phyloP scores from a whole-genome alignment of 306 rosid genomes.

The Lithocarpus polystachyus region DNA sequence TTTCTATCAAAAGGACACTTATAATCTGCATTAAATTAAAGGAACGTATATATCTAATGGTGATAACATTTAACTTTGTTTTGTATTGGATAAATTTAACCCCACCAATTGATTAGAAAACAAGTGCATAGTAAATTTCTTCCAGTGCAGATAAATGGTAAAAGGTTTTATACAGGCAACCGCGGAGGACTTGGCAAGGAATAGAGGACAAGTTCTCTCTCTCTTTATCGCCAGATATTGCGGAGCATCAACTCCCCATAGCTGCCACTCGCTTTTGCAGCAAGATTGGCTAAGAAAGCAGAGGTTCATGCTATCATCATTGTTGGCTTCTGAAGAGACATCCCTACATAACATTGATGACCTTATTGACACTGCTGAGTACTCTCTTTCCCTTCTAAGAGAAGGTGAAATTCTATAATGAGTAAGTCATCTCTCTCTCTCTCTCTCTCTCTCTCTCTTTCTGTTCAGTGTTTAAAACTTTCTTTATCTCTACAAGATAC shows the following conservation, averaged over 20 bases:
- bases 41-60: too few relatives aligned
- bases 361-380: slow-evolving; percentile 69
- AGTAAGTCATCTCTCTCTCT: slow-evolving; percentile 3
- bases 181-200: too few relatives aligned
- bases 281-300: slow-evolving; percentile 66
- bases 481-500: neutral
- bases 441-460: too few relatives aligned
- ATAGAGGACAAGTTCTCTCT: too few relatives aligned
- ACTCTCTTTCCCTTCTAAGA: slow-evolving; percentile 71
- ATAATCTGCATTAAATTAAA: too few relatives aligned
- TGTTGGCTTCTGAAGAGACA: slow-evolving; percentile 76
- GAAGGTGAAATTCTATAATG: slow-evolving; percentile 58
- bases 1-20: too few relatives aligned
- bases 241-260: slow-evolving; percentile 69
- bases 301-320: slow-evolving; percentile 60
- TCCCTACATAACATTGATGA: slow-evolving; percentile 73
- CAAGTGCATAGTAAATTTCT: too few relatives aligned
- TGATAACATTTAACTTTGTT: too few relatives aligned
- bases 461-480: neutral
- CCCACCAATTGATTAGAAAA: too few relatives aligned
- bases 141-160: too few relatives aligned
- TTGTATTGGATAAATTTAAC: too few relatives aligned
- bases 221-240: slow-evolving; percentile 66
- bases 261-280: slow-evolving; percentile 56
- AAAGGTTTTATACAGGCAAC: too few relatives aligned